phyloP scores from a whole-genome alignment of 2,329 filamentous ascomycete species.

The Ambrosiella xylebori region DNA sequence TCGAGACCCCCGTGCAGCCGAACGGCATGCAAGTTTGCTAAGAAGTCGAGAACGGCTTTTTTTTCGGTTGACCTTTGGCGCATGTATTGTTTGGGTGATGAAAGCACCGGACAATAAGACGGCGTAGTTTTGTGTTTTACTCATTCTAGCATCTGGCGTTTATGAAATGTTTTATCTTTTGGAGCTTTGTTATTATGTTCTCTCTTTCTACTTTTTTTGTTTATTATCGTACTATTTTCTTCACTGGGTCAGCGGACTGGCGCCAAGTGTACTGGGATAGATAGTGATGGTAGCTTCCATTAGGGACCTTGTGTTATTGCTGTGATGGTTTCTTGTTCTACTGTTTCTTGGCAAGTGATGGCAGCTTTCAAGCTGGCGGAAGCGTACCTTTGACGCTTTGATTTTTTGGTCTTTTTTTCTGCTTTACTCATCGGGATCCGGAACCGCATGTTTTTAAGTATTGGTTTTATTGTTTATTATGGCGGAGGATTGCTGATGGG shows the following conservation, averaged over 20 bases:
- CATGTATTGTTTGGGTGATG: too few relatives aligned
- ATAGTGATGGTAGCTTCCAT: background rate
- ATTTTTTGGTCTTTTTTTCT: background rate
- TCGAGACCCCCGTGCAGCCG: conserved; percentile 6
- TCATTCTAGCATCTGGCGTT: too few relatives aligned
- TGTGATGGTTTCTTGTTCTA: background rate
- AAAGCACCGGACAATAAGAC: too few relatives aligned
- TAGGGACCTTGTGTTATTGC: background rate
- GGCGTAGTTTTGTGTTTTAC: too few relatives aligned
- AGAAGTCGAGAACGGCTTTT: background rate
- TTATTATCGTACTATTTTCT: background rate
- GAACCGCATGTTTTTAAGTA: conserved; percentile 10
- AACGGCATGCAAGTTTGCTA: conserved; percentile 14
- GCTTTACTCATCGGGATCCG: conserved; percentile 8
- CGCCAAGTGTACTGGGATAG: background rate
- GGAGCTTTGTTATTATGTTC: too few relatives aligned
- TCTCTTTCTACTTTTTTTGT: background rate
- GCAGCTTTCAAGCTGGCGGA: background rate
- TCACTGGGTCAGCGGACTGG: background rate
- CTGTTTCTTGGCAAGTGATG: background rate
- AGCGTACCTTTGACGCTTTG: background rate
- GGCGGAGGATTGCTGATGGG: background rate
- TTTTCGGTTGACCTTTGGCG: background rate
- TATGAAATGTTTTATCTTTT: too few relatives aligned
- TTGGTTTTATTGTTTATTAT: conserved; percentile 2